A percentile compares a stretch with the other conserved stretches of the same genome.
Evolutionary conservation across 2,329 filamentous ascomycete genomes (phyloP).

Genomic region (Colletotrichum spaethianum): DNA sequence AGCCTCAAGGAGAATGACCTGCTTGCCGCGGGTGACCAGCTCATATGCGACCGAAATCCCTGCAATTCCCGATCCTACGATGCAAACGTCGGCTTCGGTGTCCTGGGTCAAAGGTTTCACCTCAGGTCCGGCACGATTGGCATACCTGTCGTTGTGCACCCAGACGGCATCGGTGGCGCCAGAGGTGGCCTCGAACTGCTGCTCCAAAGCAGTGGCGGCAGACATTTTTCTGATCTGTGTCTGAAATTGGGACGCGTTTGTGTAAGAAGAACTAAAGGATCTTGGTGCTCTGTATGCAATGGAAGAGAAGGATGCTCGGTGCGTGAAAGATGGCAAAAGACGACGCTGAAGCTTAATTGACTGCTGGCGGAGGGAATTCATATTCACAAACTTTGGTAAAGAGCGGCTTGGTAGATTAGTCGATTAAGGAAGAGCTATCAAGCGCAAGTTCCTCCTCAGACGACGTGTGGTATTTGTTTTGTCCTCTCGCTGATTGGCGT

Average conservation of each 20-base stretch:
- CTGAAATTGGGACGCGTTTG: too few species aligned
- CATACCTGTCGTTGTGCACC: slow-evolving; percentile 64
- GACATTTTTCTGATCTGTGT: neutral
- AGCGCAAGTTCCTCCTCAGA: neutral
- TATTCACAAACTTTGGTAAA: neutral
- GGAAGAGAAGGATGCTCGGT: neutral
- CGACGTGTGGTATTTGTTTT: neutral
- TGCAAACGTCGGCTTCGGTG: slow-evolving; percentile 62
- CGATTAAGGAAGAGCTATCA: neutral
- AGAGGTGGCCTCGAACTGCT: slow-evolving; percentile 57
- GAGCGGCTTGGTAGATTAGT: neutral
- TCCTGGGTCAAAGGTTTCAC: slow-evolving; percentile 60
- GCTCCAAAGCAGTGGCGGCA: neutral
- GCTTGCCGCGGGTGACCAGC: slow-evolving; percentile 63
- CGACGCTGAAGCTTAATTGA: neutral
- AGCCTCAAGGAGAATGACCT: slow-evolving; percentile 67
- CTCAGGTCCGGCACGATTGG: slow-evolving; percentile 51
- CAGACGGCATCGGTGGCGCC: slow-evolving; percentile 67
- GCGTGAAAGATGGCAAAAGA: neutral
- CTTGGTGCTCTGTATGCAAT: neutral
- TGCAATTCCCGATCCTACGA: slow-evolving; percentile 67
- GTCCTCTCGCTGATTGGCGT: neutral
- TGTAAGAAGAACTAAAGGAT: too few species aligned
- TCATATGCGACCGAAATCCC: slow-evolving; percentile 68
- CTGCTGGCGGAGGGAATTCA: slow-evolving; percentile 1